Conservation (phyloP, 169 alveolate genomes). For the Plasmodium inui region DNA sequence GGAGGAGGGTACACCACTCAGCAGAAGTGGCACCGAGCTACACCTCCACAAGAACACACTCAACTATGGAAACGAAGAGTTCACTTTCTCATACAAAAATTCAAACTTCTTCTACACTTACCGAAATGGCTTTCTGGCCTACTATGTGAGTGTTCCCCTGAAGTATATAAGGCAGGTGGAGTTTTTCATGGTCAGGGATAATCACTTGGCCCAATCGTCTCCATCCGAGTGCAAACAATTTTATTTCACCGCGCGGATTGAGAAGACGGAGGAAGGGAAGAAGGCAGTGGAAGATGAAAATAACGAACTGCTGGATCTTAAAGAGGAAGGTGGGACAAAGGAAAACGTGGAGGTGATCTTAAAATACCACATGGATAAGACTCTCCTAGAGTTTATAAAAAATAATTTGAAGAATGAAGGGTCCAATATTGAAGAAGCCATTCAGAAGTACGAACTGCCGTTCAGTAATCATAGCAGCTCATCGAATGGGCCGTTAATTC, state of each 20-base stretch:
- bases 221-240: neutral
- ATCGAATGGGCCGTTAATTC: neutral
- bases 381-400: slow-evolving; percentile 27
- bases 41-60: slow-evolving; percentile 37
- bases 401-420: slow-evolving; percentile 14
- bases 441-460: slow-evolving; percentile 12
- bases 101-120: slow-evolving; percentile 33
- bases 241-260: slow-evolving; percentile 23
- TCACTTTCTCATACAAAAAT: slow-evolving; percentile 39
- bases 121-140: slow-evolving; percentile 39
- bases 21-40: slow-evolving; percentile 2
- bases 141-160: slow-evolving; percentile 48
- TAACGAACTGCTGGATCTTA: neutral
- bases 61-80: slow-evolving; percentile 30
- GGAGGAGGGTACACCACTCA: neutral
- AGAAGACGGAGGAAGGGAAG: slow-evolving; percentile 7
- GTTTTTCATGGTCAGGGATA: slow-evolving; percentile 31
- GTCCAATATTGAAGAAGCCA: neutral
- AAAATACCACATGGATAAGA: slow-evolving; percentile 1
- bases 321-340: neutral
- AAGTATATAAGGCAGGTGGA: slow-evolving; percentile 26
- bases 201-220: neutral
- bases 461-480: neutral
- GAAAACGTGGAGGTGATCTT: neutral
- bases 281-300: neutral